These are phyloP conservation scores for Lumnitzera littorea DNA, from an alignment of 345 rosid genomes.

Conservation along the genomic window DNA sequence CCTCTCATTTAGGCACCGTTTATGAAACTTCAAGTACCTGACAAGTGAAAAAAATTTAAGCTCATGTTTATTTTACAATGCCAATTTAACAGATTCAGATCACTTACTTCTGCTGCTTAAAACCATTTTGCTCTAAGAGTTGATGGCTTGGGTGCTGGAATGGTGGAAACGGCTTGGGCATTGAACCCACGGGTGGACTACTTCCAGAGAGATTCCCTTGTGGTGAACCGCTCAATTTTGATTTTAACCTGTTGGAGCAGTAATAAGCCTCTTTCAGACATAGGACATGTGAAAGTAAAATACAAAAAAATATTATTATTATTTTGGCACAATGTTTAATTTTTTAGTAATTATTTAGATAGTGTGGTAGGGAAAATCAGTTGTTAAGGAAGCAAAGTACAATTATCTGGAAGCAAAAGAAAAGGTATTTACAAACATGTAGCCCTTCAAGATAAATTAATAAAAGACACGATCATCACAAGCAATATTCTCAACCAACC, in stretches of 20 bases:
- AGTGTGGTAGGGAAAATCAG: too few relatives aligned
- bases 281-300: too few relatives aligned
- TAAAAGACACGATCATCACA: background rate
- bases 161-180: conserved; percentile 87
- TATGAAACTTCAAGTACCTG: conserved; percentile 88
- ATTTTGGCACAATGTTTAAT: too few relatives aligned
- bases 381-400: too few relatives aligned
- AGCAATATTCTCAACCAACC: conserved; percentile 43
- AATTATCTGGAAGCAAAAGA: background rate
- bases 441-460: background rate
- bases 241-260: conserved; percentile 4
- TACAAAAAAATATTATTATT: too few relatives aligned
- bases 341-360: too few relatives aligned
- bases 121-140: conserved; percentile 91
- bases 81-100: conserved; percentile 3
- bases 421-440: background rate
- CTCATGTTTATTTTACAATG: conserved; percentile 7
- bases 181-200: conserved; percentile 94
- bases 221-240: conserved; percentile 77
- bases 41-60: conserved; percentile 19
- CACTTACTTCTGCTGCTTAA: conserved; percentile 90
- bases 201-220: conserved; percentile 61
- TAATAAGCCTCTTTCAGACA: too few relatives aligned
- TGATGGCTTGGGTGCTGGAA: conserved; percentile 98
- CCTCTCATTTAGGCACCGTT: conserved; percentile 88